A percentile compares a stretch with the other conserved stretches of the same genome.
Conservation (phyloP, 108 stramenopile genomes). For the Thalassiosira profunda region DNA sequence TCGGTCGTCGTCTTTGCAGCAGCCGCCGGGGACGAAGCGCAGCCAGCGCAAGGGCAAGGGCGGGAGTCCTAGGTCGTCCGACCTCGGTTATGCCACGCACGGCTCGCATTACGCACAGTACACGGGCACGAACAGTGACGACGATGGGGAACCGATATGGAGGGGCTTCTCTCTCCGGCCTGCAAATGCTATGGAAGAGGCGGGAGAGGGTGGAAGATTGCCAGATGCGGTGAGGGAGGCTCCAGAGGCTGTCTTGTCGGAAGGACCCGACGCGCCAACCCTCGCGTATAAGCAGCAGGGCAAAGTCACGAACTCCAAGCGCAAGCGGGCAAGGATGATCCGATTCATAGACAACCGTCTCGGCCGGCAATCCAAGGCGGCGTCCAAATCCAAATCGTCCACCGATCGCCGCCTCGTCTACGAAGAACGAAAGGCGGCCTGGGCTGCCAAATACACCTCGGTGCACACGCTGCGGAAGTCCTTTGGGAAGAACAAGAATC, state of each 20-base stretch:
- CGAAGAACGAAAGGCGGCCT: conserved; percentile 70
- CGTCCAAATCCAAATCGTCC: background rate
- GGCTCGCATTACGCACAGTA: too few species aligned
- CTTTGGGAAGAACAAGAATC: conserved; percentile 88
- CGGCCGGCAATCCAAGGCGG: background rate
- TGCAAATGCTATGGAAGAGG: background rate
- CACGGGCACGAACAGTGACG: background rate
- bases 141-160: background rate
- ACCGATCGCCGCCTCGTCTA: conserved; percentile 45
- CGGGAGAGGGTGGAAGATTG: background rate
- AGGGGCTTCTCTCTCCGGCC: background rate
- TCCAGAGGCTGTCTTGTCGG: background rate
- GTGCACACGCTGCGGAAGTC: conserved; percentile 69
- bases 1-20: conserved; percentile 1
- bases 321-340: background rate
- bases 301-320: background rate
- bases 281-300: background rate
- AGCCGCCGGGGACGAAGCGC: background rate
- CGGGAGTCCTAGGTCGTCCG: background rate
- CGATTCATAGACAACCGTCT: background rate
- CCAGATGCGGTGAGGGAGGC: background rate
- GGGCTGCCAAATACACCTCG: conserved; percentile 81
- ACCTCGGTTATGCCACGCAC: background rate
- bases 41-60: background rate
- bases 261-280: background rate